Evolutionary conservation across 345 rosid genomes (phyloP).

Genomic region (Kandelia obovata): DNA sequence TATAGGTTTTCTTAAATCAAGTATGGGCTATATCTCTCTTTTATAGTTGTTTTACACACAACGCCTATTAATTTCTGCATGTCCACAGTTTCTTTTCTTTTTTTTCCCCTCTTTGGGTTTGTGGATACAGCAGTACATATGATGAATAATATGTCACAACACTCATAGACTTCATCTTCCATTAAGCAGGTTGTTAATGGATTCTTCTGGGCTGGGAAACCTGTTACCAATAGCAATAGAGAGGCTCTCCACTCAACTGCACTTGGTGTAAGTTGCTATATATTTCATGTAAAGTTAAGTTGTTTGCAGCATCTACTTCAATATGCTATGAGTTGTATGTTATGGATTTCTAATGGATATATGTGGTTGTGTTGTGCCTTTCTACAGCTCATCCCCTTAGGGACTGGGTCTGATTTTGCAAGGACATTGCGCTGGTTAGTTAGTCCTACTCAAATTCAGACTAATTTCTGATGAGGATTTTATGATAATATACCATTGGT

Average conservation of each 20-base stretch:
- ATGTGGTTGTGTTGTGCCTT: conserved; percentile 21
- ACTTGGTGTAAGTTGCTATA: conserved; percentile 68
- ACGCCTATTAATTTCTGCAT: too few species aligned
- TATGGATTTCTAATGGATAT: conserved; percentile 11
- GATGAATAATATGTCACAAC: not conserved
- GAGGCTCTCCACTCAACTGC: conserved; percentile 64
- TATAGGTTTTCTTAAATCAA: too few species aligned
- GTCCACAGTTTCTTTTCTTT: not conserved
- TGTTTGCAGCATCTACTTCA: not conserved
- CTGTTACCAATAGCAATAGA: conserved; percentile 41
- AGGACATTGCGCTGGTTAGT: conserved; percentile 95
- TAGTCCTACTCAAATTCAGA: conserved; percentile 18
- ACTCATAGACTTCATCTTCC: conserved; percentile 8
- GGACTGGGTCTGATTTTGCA: conserved; percentile 95
- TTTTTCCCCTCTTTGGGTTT: not conserved
- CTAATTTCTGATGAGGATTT: conserved; percentile 6
- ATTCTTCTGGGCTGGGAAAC: conserved; percentile 83
- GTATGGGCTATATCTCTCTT: too few species aligned
- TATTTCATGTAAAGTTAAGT: not conserved
- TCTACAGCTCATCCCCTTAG: conserved; percentile 82
- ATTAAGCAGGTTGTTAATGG: conserved; percentile 80
- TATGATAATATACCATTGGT: not conserved
- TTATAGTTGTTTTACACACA: too few species aligned
- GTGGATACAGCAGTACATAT: not conserved
- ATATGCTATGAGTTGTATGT: conserved; percentile 3